Conservation (phyloP, 805 yeast species). For the Myxozyma melibiosi region DNA sequence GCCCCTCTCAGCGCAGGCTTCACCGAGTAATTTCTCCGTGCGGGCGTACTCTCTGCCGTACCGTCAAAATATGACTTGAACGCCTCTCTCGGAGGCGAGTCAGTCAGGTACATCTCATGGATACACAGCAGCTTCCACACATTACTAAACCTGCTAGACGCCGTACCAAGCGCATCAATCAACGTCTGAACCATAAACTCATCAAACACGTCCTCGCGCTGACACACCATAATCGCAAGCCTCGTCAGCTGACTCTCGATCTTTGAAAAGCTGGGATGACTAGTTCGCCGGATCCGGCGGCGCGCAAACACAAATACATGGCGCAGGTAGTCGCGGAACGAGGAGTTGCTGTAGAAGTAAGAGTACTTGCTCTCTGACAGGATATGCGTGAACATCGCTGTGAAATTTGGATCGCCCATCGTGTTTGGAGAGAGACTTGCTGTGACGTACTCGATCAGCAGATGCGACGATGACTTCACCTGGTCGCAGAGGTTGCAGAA, state of each 20-base stretch:
- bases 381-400: not conserved
- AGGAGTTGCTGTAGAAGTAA: not conserved
- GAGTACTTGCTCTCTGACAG: not conserved
- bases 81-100: not conserved
- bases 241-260: not conserved
- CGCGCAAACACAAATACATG: constrained; percentile 6
- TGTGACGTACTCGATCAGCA: constrained; percentile 7
- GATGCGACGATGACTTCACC: constrained; percentile 11
- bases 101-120: constrained; percentile 4
- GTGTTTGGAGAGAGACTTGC: not conserved
- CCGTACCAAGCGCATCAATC: constrained; percentile 3
- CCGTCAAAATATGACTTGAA: not conserved
- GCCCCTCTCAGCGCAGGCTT: constrained; percentile 2
- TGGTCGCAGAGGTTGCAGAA: constrained; percentile 1
- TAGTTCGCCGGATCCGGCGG: constrained; percentile 1
- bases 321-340: constrained; percentile 2
- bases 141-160: constrained; percentile 4
- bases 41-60: constrained; percentile 1
- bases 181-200: not conserved
- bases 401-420: constrained; percentile 3
- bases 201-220: constrained; percentile 3
- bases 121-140: constrained; percentile 19
- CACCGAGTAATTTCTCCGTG: not conserved
- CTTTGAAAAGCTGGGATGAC: constrained; percentile 8
- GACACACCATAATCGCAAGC: constrained; percentile 6